Evolutionary conservation across 192 early-diverging fungal genomes (phyloP).

Genomic region (Rhizophagus sp.): DNA sequence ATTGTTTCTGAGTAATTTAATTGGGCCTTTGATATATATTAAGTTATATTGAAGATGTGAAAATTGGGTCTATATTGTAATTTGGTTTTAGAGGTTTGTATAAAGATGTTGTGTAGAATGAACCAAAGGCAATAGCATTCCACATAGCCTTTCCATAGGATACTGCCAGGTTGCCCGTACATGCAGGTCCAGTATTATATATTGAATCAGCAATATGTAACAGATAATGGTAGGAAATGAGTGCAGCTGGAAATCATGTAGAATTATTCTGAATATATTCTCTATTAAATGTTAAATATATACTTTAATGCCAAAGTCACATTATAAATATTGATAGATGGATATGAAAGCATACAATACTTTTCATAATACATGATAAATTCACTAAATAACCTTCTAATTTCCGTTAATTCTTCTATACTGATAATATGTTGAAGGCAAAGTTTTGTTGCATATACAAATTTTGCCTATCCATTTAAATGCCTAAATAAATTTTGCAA

Average conservation of each 20-base stretch:
- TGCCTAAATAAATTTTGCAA: not conserved
- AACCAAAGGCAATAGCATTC: no score
- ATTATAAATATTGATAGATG: no score
- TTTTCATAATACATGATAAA: not conserved
- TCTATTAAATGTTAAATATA: not conserved
- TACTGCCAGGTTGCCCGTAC: no score
- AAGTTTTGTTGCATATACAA: not conserved
- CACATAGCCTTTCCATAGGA: no score
- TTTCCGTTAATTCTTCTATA: not conserved
- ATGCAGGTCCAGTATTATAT: not conserved
- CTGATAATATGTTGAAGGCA: not conserved
- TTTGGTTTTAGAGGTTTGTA: no score
- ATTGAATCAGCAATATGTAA: conserved; percentile 2
- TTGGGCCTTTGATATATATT: no score
- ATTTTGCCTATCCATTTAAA: not conserved
- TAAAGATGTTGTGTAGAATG: no score
- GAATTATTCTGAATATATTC: not conserved
- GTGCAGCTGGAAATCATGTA: not conserved
- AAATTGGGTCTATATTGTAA: no score
- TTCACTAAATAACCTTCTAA: not conserved
- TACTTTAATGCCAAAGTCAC: not conserved
- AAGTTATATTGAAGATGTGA: no score
- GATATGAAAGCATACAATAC: not conserved
- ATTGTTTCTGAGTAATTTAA: no score
- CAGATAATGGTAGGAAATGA: not conserved